Base-by-base conservation (phyloP, 495 filamentous ascomycete species). In the Halenospora varia region DNA sequence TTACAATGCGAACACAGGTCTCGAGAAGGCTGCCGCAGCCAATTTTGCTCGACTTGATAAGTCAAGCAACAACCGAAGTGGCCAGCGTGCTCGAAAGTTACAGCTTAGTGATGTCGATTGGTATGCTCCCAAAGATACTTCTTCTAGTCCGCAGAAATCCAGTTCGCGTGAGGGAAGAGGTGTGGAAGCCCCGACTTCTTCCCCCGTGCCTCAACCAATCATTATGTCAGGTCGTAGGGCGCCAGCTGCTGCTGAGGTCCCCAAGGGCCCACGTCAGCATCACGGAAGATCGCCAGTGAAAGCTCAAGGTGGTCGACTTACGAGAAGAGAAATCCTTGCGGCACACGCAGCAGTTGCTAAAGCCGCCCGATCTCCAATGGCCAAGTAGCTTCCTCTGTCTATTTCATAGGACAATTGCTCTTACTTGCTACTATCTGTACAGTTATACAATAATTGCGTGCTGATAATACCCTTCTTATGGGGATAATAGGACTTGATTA, bases 61-160 rank as follows among this genome's bases (percentile, higher is more conserved):
- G 68, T 79, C 84, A 20, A 79, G 78, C 56, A 86, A 82, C 51
- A 88, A 85, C 62, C 86, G 92, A 35, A 78, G 79, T 61, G 85
- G 88, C 53, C 92, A 96, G 69, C 87, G 93, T 13, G 85, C 92
- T 35, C 82, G 93, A 65, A 96, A 96, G 70, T 77, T 98, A 55
- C 93, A 97, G 66, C 81, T 97, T 48, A 96, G 89, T 68, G 94
- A 97, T 69, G 89, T 98, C 69, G 93, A 98, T 70, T 98, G 94
- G 94, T 97, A 93, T 73, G 77, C 35, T 23, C 25, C 51, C 50
- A 59, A 65, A 46, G 50, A 22, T 24, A 65, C 51, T 54, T 54
- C 57, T 41, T 53, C 35, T n/a, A 59, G 24, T 41, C 20, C 48
- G 8, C 25, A 18, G 24, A 35, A 41, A 48, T 49, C 23, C 24